Evolutionary conservation across 1,284 basidiomycete species (phyloP), one percentile per base, ranked within the genome.

Genomic region (Microbotryum lychnidis-dioicae): DNA sequence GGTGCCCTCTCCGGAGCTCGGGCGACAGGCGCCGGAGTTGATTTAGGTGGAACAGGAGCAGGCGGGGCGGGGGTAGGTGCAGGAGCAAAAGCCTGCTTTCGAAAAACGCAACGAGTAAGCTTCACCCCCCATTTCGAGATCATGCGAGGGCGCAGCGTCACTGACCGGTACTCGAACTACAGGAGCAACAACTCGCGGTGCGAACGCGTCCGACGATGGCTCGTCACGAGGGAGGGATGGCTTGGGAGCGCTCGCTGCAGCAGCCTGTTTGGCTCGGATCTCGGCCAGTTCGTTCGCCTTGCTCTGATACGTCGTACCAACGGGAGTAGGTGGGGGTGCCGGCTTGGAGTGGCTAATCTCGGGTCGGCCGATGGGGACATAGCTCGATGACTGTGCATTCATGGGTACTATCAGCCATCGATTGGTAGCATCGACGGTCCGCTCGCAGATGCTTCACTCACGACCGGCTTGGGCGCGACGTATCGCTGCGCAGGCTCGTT

Each of bases 71-170:
- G 55, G 69, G 2, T 23, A 23, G 23, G 23, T 23, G 81, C 77
- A n/a, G 80, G 79, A 2, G 80, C 77, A 0, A 80, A 79, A 0
- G 80, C 77, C 27, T 76, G 71, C 54, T 42, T n/a, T 4, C n/a
- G 20, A 46, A 31, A 20, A 37, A 14, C 33, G 44, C 6, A 48
- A 47, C 6, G 45, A 46, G 18, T 49, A 21, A 50, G 48, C 46
- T 6, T 31, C 29, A 33, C 20, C 56, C 12, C 12, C 23, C 31
- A 21, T 23, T 2, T 3, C 48, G 27, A 21, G n/a, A 50, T 20
- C 16, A 50, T 23, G 48, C 18, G 48, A 10, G 48, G 21, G 14
- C 27, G 14, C 14, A 50, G 20, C 20, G 21, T 21, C 9, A 27
- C 48, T 31, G 27, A 53, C 51, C 20, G 51, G 51, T 53, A 27